Base-by-base conservation (phyloP, 352 stramenopile genomes). In the Phytophthora foliorum region DNA sequence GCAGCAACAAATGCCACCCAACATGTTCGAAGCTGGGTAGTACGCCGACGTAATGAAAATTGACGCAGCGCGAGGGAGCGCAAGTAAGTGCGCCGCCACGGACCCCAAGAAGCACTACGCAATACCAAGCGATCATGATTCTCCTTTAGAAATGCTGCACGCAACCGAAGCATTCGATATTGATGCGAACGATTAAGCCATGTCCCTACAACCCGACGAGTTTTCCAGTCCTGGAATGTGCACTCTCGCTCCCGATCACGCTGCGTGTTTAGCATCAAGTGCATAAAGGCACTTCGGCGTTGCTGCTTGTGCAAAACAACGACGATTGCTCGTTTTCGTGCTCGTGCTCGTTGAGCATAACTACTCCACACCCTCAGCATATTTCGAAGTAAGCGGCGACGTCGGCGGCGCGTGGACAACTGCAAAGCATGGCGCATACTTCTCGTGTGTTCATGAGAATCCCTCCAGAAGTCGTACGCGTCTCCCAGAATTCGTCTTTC, bases 81-180 rank as follows among this genome's bases (percentile, higher is more conserved):
- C n/a, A 61, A 39, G 14, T 50, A 74, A 4, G 1, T 44, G 1
- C 44, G 53, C n/a, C 64, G 38, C 69, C 69, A 77, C 2, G 48
- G 57, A 16, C 1, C 21, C 64, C 64, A 77, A 19, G 1, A 48
- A 65, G 21, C 34, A 13, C 19, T 36, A 8, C 49, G 69, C 4
- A 77, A 21, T 3, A 74, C 22, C 27, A 58, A 52, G 7, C 48
- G 69, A 5, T 66, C 48, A 19, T 74, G 57, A 19, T 55, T 64
- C 38, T 77, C 64, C 32, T 62, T 64, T 5, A 77, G 24, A 63
- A 74, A 67, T 10, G 42, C 54, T n/a, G 56, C 48, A 9, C 64
- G 64, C 3, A 71, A 49, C 13, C 58, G 69, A 16, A 73, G 21
- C 19, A 48, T 57, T 48, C 64, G 58, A 59, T 59, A 29, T 17